These are phyloP conservation scores for Prinsepia uniflora DNA, from an alignment of 306 rosid genomes.

Conservation along the genomic window DNA sequence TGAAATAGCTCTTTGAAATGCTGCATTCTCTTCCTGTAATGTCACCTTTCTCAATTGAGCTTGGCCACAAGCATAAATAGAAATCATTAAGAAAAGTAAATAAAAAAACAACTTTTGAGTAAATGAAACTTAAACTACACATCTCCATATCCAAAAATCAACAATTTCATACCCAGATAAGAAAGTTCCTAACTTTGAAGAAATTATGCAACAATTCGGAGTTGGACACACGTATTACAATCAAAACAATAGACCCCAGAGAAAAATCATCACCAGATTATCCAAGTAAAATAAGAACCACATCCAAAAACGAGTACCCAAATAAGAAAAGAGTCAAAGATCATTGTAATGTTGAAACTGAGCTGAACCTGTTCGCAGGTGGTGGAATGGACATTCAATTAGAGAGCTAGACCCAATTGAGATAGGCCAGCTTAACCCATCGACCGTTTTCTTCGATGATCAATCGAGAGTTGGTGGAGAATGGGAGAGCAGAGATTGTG, in stretches of 20 bases:
- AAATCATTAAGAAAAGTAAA: not conserved
- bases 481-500: too few species aligned
- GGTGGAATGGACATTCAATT: conserved; percentile 49
- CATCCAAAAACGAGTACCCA: not conserved
- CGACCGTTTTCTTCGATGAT: too few species aligned
- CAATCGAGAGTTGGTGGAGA: too few species aligned
- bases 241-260: not conserved
- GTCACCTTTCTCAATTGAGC: conserved; percentile 79
- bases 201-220: not conserved
- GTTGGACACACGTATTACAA: not conserved
- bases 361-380: conserved; percentile 63
- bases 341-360: not conserved
- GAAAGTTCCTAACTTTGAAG: not conserved
- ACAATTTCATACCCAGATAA: too few species aligned
- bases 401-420: conserved; percentile 56
- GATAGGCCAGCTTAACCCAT: too few species aligned
- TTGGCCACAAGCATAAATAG: conserved; percentile 27
- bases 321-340: conserved; percentile 12
- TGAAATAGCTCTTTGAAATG: too few species aligned
- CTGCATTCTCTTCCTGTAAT: conserved; percentile 69
- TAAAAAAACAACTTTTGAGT: not conserved
- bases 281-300: not conserved
- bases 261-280: not conserved
- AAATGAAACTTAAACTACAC: not conserved
- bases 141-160: not conserved